phyloP scores from a whole-genome alignment of 2,329 filamentous ascomycete genomes.

The Apiospora hydei region DNA sequence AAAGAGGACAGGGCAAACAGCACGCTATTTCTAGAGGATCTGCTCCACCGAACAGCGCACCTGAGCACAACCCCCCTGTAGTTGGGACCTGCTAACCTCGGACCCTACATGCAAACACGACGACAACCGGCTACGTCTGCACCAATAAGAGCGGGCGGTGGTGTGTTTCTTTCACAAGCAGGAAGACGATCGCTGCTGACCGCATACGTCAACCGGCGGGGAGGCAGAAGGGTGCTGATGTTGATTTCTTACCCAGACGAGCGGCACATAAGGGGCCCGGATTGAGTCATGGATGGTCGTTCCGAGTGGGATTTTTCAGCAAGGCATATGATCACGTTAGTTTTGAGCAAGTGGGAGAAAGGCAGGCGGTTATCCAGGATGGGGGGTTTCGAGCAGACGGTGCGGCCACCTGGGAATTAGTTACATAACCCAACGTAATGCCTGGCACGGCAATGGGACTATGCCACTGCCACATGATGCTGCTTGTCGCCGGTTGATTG shows the following conservation, averaged over 20 bases:
- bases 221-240: background rate
- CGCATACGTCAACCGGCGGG: background rate
- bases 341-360: background rate
- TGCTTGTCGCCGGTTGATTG: constrained; percentile 11
- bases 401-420: constrained; percentile 4
- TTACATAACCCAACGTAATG: constrained; percentile 19
- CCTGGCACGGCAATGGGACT: constrained; percentile 13
- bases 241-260: background rate
- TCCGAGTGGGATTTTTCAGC: background rate
- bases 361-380: background rate
- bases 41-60: constrained; percentile 16
- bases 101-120: constrained; percentile 23
- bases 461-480: constrained; percentile 18
- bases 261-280: background rate
- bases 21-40: constrained; percentile 22
- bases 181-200: background rate
- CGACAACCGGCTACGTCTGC: constrained; percentile 12
- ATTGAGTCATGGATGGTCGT: background rate
- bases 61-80: constrained; percentile 22
- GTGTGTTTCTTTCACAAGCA: constrained; percentile 20
- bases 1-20: constrained; percentile 8
- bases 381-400: background rate
- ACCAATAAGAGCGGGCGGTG: constrained; percentile 12
- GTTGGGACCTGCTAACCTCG: constrained; percentile 21
- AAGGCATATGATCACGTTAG: constrained; percentile 7